Evolutionary conservation across 2,329 filamentous ascomycete species (phyloP), one percentile per base, ranked within the genome.

Genomic region (Epichloe sp.): DNA sequence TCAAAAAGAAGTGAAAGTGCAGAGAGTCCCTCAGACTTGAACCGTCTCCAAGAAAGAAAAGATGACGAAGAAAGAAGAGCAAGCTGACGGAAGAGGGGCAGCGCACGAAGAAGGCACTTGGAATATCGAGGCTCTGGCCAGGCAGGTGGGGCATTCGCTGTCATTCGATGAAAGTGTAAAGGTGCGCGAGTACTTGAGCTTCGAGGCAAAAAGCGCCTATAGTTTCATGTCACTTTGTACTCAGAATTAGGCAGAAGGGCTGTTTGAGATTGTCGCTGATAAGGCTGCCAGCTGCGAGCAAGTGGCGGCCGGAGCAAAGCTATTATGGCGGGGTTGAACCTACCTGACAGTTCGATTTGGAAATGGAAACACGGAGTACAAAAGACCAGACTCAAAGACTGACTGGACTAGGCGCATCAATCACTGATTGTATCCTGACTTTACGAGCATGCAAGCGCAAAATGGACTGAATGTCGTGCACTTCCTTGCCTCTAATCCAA

Each of bases 51-150:
- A 19, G 17, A 48, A 45, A 41, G 17, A 45, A 52, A 8, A 35
- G 11, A 42, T 4, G 34, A 15, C 7, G 34, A 34, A 23, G 17
- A 36, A 44, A 42, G 31, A 23, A 15, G 19, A 43, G 14, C 12
- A 44, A 44, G 35, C 15, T 40, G 41, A 41, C 17, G 48, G 43
- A 44, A 52, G 47, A 50, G 47, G 51, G 46, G 43, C 47, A 47
- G 23, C 34, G 40, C 4, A 36, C 6, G 50, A 11, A 40, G 37
- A 40, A 41, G 38, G 19, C 17, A 17, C n/a, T 21, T 35, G 31
- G 49, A 34, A 41, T 45, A 26, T 45, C 34, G 11, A 45, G 41
- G 50, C 40, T 45, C 42, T 41, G 46, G 11, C 31, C 23, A 23
- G 43, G 43, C 31, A 52, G 47, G 51, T 44, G 51, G 51, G 21